Base-by-base conservation (phyloP, 1,284 basidiomycete genomes). In the Cutaneotrichosporon spelunceum region DNA sequence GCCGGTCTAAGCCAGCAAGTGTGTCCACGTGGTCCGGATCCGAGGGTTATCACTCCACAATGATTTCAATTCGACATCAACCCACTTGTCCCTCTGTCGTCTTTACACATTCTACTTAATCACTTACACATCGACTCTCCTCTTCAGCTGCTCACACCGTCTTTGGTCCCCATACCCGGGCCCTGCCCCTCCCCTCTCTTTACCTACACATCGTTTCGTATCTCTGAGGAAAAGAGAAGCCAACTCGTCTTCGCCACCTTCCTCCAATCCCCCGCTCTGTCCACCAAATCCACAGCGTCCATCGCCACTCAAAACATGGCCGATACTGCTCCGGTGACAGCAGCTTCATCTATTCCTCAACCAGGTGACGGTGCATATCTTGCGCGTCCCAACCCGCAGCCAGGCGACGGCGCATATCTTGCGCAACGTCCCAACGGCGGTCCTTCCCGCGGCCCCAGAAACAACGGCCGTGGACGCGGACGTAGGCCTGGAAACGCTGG, bases 401-500 rank as follows among this genome's bases (percentile, higher is more conserved):
- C 65, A 21, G 67, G 65, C 33, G 65, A 68, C 53, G 63, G 67
- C 19, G 60, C 62, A 2, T 65, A 65, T 21, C 53, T 66, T 26
- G 42, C 56, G 27, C 56, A 55, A 23, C 49, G 30, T 55, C 30
- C 53, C 36, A 49, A 56, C 48, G 23, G 47, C 49, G 39, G 57
- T 29, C 26, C 36, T 26, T 50, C 57, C 21, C 48, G 53, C 56
- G 44, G 53, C 26, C 56, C 45, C 13, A 33, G 44, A 27, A 9
- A 33, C 23, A 39, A 39, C 21, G 52, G 56, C 19, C 45, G 56
- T n/a, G 45, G 56, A 39, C 47, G 56, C n/a, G 29, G 56, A 49
- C 47, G 26, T 33, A 24, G 21, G 2, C 44, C 23, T 33, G 56
- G 29, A 53, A 33, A 45, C n/a, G 33, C 26, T 24, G 36, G 27